Conservation (phyloP, 2,329 filamentous ascomycete genomes). For the Grosmannia serpens region DNA sequence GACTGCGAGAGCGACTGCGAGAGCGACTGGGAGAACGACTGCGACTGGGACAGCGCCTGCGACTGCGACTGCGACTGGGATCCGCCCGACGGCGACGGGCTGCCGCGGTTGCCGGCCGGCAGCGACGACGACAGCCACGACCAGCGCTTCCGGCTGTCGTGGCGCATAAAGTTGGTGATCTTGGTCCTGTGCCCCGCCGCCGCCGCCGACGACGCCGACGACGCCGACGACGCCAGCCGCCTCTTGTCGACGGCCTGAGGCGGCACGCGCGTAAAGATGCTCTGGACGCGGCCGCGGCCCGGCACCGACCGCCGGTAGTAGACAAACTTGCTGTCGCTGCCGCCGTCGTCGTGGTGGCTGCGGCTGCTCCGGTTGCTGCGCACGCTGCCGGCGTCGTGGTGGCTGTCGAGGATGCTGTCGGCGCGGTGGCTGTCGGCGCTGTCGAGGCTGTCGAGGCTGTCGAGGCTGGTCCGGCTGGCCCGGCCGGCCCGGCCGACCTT, state of each 20-base stretch:
- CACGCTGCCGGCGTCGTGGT: background rate
- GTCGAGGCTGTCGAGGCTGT: background rate
- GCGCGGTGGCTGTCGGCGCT: background rate
- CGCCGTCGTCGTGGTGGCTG: background rate
- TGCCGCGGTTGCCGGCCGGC: background rate
- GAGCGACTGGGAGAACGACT: background rate
- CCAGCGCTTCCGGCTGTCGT: slow-evolving; percentile 3
- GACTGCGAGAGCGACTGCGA: background rate
- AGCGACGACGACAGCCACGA: background rate
- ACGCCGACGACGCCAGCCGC: background rate
- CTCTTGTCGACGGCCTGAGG: background rate
- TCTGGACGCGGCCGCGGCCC: slow-evolving; percentile 22
- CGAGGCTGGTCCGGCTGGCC: background rate
- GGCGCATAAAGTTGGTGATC: slow-evolving; percentile 11
- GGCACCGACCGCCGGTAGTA: slow-evolving; percentile 29
- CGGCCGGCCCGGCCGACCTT: background rate
- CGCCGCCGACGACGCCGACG: background rate
- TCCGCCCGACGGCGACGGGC: background rate
- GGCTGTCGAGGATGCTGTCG: background rate
- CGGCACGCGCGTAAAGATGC: slow-evolving; percentile 10
- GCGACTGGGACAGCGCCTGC: background rate
- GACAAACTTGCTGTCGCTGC: background rate
- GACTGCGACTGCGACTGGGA: background rate
- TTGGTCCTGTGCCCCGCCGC: background rate
- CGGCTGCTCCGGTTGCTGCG: background rate